These are phyloP conservation scores for Brassica rapa DNA, from an alignment of 345 rosid genomes.

Conservation along the genomic window DNA sequence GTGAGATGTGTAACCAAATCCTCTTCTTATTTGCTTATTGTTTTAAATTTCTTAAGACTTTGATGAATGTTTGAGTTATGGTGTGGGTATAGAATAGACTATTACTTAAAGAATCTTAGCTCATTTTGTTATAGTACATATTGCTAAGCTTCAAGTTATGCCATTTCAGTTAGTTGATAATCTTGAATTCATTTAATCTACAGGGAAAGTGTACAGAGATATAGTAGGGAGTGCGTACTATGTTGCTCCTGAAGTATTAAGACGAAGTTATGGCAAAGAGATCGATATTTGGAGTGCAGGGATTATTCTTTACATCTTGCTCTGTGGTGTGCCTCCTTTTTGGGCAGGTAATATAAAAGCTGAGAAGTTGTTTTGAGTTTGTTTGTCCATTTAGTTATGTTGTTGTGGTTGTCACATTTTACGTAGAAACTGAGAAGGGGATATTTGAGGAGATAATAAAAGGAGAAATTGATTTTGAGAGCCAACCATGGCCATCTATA, in stretches of 20 bases:
- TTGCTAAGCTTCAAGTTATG: neutral
- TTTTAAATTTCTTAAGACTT: neutral
- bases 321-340: constrained; percentile 90
- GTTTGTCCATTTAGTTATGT: neutral
- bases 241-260: constrained; percentile 90
- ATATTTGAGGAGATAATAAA: constrained; percentile 69
- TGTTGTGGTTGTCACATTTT: constrained; percentile 25
- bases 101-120: neutral
- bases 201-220: constrained; percentile 70
- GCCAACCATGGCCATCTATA: constrained; percentile 87
- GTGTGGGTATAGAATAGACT: neutral
- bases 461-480: constrained; percentile 73
- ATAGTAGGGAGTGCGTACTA: constrained; percentile 92
- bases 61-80: neutral
- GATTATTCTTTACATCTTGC: constrained; percentile 78
- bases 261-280: constrained; percentile 82
- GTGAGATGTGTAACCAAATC: constrained; percentile 36
- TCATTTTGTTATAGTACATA: neutral
- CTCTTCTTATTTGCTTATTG: neutral
- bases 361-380: neutral
- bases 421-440: constrained; percentile 72
- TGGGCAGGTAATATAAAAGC: constrained; percentile 71
- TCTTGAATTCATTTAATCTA: neutral
- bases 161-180: constrained; percentile 16
- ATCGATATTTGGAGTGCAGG: constrained; percentile 93